These are phyloP conservation scores for Chaetomium fimeti DNA, from an alignment of 495 filamentous ascomycete genomes.

Conservation along the genomic window DNA sequence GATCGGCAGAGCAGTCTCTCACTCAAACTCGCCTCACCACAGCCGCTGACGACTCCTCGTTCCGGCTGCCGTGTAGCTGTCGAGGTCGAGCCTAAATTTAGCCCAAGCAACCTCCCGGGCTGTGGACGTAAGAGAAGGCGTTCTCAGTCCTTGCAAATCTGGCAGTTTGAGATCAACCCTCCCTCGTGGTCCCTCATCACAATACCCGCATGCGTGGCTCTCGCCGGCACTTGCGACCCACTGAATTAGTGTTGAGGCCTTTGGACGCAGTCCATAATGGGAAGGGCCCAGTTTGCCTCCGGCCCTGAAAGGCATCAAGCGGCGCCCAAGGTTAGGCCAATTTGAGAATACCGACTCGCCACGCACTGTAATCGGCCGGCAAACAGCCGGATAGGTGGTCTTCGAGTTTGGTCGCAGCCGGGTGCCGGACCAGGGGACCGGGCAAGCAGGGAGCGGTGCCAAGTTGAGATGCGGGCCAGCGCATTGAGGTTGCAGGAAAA, in stretches of 20 bases:
- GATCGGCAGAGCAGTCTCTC: slow-evolving; percentile 22
- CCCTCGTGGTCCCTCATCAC: background rate
- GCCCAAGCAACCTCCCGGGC: slow-evolving; percentile 33
- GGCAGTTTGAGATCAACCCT: background rate
- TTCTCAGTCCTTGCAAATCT: background rate
- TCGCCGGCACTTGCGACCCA: background rate
- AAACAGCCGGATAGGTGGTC: slow-evolving; percentile 21
- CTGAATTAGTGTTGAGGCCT: too few relatives aligned
- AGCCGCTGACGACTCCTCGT: slow-evolving; percentile 16
- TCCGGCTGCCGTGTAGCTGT: slow-evolving; percentile 26
- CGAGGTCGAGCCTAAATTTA: slow-evolving; percentile 32
- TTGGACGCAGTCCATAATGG: background rate
- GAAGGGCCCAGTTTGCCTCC: background rate
- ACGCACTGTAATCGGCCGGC: slow-evolving; percentile 21
- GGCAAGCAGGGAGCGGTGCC: slow-evolving; percentile 26
- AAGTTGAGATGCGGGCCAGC: slow-evolving; percentile 27
- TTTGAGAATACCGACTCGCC: background rate
- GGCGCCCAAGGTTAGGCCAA: slow-evolving; percentile 1
- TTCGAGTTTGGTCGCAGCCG: slow-evolving; percentile 14
- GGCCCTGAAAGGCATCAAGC: background rate
- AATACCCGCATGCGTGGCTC: background rate
- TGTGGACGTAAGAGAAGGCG: slow-evolving; percentile 17
- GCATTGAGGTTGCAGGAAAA: slow-evolving; percentile 25
- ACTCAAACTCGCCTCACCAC: background rate
- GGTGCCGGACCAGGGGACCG: slow-evolving; percentile 25